These are phyloP conservation scores for Durusdinium trenchii DNA, from an alignment of 73 alveolate genomes.

Conservation along the genomic window DNA sequence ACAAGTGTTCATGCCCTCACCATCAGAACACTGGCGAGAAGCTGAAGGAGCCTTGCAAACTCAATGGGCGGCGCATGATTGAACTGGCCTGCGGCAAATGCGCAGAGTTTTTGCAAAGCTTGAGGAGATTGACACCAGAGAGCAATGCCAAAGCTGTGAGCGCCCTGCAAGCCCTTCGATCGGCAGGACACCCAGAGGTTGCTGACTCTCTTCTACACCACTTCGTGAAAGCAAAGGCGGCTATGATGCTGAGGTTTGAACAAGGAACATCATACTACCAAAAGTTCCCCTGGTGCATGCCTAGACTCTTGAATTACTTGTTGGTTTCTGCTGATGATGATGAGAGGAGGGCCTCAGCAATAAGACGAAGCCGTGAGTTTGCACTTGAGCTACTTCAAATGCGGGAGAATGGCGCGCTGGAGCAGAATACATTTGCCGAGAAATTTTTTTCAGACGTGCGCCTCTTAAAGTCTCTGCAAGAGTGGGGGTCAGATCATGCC, in stretches of 20 bases:
- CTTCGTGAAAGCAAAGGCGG: neutral
- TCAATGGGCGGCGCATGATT: conserved; percentile 18
- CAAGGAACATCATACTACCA: conserved; percentile 15
- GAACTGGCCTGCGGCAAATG: conserved; percentile 22
- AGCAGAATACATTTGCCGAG: neutral
- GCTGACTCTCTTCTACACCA: neutral
- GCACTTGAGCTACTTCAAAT: neutral
- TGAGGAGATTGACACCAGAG: neutral
- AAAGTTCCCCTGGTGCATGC: conserved; percentile 21
- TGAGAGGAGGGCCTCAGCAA: neutral
- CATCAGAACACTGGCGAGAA: neutral
- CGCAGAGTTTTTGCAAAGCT: neutral
- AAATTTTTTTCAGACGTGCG: neutral
- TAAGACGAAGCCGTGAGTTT: neutral
- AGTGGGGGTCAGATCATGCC: neutral
- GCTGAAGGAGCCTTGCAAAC: neutral
- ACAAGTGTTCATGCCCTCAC: conserved; percentile 35
- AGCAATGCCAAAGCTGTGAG: neutral
- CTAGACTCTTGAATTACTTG: neutral
- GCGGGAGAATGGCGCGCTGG: neutral
- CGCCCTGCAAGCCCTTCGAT: neutral
- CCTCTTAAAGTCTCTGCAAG: neutral
- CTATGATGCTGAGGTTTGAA: neutral
- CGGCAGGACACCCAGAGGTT: neutral
- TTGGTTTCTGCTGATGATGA: neutral